Evolutionary conservation across 2,329 filamentous ascomycete genomes (phyloP).

Genomic region (Fusarium multiceps): DNA sequence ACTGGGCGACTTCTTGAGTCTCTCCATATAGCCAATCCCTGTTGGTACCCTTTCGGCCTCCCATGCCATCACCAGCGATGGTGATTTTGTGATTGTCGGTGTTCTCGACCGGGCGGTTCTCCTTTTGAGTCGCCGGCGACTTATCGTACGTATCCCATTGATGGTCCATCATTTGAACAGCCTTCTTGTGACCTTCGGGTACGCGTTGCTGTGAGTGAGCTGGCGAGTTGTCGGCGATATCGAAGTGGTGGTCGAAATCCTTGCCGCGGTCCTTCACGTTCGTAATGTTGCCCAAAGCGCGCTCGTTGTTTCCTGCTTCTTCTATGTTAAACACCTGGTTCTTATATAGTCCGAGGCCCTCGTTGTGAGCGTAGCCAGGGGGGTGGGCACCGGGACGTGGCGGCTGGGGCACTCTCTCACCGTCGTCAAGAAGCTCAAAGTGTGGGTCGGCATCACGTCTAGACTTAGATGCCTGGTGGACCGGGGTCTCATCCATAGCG

Average conservation of each 20-base stretch:
- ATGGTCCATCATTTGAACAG: slow-evolving; percentile 77
- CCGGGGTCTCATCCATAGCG: slow-evolving; percentile 63
- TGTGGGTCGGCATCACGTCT: slow-evolving; percentile 85
- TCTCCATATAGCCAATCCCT: slow-evolving; percentile 67
- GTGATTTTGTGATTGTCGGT: slow-evolving; percentile 54
- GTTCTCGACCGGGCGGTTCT: slow-evolving; percentile 62
- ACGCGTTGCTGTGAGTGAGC: slow-evolving; percentile 58
- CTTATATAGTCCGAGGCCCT: slow-evolving; percentile 76
- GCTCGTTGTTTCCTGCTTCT: slow-evolving; percentile 54
- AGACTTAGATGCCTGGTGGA: slow-evolving; percentile 70
- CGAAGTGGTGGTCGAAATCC: slow-evolving; percentile 82
- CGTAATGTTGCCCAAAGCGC: slow-evolving; percentile 73
- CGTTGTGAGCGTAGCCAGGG: slow-evolving; percentile 71
- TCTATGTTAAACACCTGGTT: slow-evolving; percentile 77
- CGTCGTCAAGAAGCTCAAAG: slow-evolving; percentile 85
- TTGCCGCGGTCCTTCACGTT: slow-evolving; percentile 80
- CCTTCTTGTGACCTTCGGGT: slow-evolving; percentile 72
- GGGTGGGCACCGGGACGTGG: slow-evolving; percentile 58
- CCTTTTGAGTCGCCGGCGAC: slow-evolving; percentile 65
- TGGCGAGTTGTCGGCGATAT: slow-evolving; percentile 76
- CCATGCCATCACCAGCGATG: slow-evolving; percentile 74
- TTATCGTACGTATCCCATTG: slow-evolving; percentile 68
- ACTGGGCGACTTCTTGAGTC: slow-evolving; percentile 47
- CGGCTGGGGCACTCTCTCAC: slow-evolving; percentile 64
- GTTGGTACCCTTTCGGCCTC: slow-evolving; percentile 65